Evolutionary conservation across 2,329 filamentous ascomycete genomes (phyloP), one percentile per base, ranked within the genome.

Genomic region (Pezicula carpinea): DNA sequence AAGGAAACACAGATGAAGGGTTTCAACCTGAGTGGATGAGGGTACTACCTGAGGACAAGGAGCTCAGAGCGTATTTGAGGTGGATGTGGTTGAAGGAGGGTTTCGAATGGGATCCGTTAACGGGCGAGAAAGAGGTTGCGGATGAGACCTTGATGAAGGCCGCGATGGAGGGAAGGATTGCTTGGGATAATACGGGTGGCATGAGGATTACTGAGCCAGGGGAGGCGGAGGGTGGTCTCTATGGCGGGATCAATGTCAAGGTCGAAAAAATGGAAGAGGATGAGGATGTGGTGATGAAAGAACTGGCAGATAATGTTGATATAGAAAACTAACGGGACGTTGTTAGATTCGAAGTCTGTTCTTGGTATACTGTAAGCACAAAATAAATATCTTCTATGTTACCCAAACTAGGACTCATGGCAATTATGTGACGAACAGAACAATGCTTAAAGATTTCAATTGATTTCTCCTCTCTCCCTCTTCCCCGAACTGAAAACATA

Each of bases 1-100:
- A 67, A 62, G 77, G 55, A 53, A 68, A 59, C 50, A 45, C 44
- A 2, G 60, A 62, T 23, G 39, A 58, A 8, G 70, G 72, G 13
- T 89, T 91, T 61, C 83, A 89, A 57, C 88, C 89, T 0, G 91
- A 96, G 66, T 96, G 91, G 91, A 93, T 90, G 76, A 78, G 88
- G 3, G 89, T 96, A 1, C 63, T 86, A 41, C 89, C 91, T 0
- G 69, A 75, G 36, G 91, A 96, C 65, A 96, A 96, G 67, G 91
- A 96, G 65, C 70, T 96, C n/a, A 76, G 87, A 36, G 89, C 89
- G 0, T 96, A 83, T 67, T 66, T 96, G 59, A 77, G 85, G 33
- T 96, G 91, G 90, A 88, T 90, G 80, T 96, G 91, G 90, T 78
- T 93, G 69, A 81, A 83, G 39, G 87, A 95, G 59, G 89, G 89